Evolutionary conservation across 2,329 filamentous ascomycete species (phyloP), one percentile per base, ranked within the genome.

Genomic region (Diaporthe vexans): DNA sequence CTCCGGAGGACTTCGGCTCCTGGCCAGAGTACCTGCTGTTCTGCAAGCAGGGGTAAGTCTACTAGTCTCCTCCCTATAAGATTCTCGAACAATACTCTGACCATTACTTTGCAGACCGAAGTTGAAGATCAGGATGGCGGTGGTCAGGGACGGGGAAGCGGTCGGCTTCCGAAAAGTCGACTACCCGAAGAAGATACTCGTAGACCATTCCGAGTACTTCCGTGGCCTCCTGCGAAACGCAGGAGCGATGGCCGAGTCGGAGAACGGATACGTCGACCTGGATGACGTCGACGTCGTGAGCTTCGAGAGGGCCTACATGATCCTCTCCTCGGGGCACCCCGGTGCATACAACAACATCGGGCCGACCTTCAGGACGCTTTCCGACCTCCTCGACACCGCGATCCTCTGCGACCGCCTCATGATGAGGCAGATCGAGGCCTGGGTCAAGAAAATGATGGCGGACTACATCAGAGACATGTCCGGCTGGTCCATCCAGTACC

Each of bases 151-250:
- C n/a, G 72, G 59, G 26, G n/a, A n/a, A 1, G 26, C 37, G 5
- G 37, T 46, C 4, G 9, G 6, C n/a, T 59, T 33, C 37, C 21
- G 15, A 7, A 43, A 57, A 24, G n/a, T 37, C 8, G 9, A 43
- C 13, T 48, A 74, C 35, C 19, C 65, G 3, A 59, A 61, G 46
- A 75, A 75, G 48, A 19, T 74, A 4, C 61, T 68, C 15, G 17
- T 13, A n/a, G 74, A 75, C 67, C 48, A 67, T 54, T 26, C 59
- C 29, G 43, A 46, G 1, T 75, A 75, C 54, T 75, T 74, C 13
- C 17, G 24, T 1, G 67, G 48, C 6, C n/a, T 71, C 1, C 11
- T 24, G 26, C 35, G 68, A 4, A 33, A 33, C 35, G 63, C 33
- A 29, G 29, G 21, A n/a, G 26, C 46, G 8, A 74, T 58, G 51